Evolutionary conservation across 129 eudicot genomes (phyloP), one percentile per base, ranked within the genome.

Genomic region (Flaveria bidentis): DNA sequence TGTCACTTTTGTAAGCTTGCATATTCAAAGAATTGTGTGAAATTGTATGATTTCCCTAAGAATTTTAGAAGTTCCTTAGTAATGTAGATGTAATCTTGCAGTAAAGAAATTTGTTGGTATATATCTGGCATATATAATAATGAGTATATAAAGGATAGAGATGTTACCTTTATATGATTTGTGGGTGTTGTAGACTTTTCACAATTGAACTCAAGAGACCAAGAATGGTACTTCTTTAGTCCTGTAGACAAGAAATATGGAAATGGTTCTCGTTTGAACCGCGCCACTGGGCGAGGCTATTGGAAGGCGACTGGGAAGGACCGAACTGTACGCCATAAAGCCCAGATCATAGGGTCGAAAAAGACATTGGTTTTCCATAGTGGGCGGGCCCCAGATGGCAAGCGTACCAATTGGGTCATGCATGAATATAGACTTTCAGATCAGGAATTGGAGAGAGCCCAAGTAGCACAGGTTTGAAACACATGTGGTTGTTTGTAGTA

Each of bases 221-320:
- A 81, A 25, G 96, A 90, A 47, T 90, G 92, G 96, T 87, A 90
- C 83, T 90, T 90, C 72, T 89, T 89, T 73, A 81, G 96, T 72
- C 88, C 91, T 4, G 88, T 85, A 28, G 96, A 90, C 71, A 85
- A 83, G 47, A 90, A 90, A 78, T 87, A 90, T 46, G 83, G 87
- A 8, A 87, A 87, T 28, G 90, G 92, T 55, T 82, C 87, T 51
- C 87, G 96, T 5, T 66, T 90, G 60, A 90, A 90, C 61, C 96
- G 96, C 3, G 96, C 96, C 47, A 90, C 92, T 17, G 92, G 87
- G 2, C 74, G 62, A 53, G 92, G 96, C 30, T 90, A 85, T 67
- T 90, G 96, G 96, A 90, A 90, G 71, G 96, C 96, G 0, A 87
- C 96, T 1, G 96, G 96, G 12, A 90, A 87, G 74, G 96, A 90